Evolutionary conservation across 768 basidiomycete species (phyloP), one percentile per base, ranked within the genome.

Genomic region (Suillus discolor): DNA sequence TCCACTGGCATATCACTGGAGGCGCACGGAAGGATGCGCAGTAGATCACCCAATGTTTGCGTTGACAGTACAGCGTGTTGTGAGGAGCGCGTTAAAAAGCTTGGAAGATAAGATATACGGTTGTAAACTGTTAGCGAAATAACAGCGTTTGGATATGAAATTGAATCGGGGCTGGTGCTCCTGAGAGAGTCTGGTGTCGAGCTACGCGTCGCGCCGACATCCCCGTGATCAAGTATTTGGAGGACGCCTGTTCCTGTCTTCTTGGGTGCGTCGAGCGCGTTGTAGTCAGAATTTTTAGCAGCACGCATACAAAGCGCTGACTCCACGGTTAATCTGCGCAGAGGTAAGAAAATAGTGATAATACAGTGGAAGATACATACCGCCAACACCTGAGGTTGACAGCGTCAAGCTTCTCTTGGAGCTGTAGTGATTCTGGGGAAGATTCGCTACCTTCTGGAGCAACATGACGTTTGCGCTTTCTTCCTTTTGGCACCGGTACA

Each of bases 51-150:
- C 3, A 95, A 83, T 0, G 87, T 90, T 71, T 93, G 90, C 6
- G 88, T 88, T n/a, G 91, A 88, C 18, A 89, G 73, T 8, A 91
- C 73, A 13, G 82, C 84, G 71, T 93, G 90, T 69, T 89, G 89
- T 11, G 92, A 93, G 64, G 82, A 77, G 44, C 89, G 89, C 57
- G 80, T 79, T 13, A 89, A 78, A 61, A 84, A 82, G 61, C 85
- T 86, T 62, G 84, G 84, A 25, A 84, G 81, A 88, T 90, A 92
- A 25, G 83, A 71, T 31, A 89, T 78, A 63, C 83, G 86, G 68
- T 83, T 84, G 72, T 91, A 82, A 9, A 91, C 77, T 4, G 89
- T 85, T 38, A 90, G 70, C 38, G 83, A 86, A 36, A 93, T 72
- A 15, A 93, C 70, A 0, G 83, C 87, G 49, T 87, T 75, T 38